Base-by-base conservation (phyloP, 768 basidiomycete species). In the Ephemerocybe angulata region DNA sequence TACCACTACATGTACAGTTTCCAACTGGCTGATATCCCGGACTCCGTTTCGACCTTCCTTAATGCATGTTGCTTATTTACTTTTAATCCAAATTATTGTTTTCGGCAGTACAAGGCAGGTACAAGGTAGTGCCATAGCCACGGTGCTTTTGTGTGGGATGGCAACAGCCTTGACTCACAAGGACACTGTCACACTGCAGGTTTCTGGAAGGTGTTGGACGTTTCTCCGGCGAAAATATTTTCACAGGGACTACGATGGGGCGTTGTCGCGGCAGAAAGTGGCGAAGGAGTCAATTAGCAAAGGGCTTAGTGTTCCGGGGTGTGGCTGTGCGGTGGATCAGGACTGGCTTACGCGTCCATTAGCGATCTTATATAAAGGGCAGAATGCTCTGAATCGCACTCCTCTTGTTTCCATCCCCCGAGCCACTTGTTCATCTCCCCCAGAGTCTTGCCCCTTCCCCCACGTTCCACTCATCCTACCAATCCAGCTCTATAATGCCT, bases 401-500 rank as follows among this genome's bases (percentile, higher is more conserved):
- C 52, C 55, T 49, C 57, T 29, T 50, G 21, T 51, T 51, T 54
- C 43, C 56, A 46, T 28, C 40, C 11, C 28, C 22, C 35, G 37
- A n/a, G 29, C 55, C 44, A 24, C 22, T 19, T 41, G 29, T 41
- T 27, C 54, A 43, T 49, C 54, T 17, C 38, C 40, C 35, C 50
- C 51, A 30, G 31, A 24, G 15, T 50, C 29, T 40, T 35, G 61
- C 58, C 58, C 41, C 47, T 58, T 43, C 29, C 37, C 47, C 47
- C 47, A 42, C 55, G 48, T 51, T 50, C 54, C 61, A 48, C 44
- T 52, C 49, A 12, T 31, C 19, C 24, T 19, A 42, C 50, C 55
- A 54, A 51, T 51, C 52, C 22, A 44, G 25, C 55, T 62, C 50
- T 46, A 93, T n/a, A n/a, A 93, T 92, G 91, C 78, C 89, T 62